Conservation (phyloP, 139 green algal species). For the Chlamydomonas asymmetrica region DNA sequence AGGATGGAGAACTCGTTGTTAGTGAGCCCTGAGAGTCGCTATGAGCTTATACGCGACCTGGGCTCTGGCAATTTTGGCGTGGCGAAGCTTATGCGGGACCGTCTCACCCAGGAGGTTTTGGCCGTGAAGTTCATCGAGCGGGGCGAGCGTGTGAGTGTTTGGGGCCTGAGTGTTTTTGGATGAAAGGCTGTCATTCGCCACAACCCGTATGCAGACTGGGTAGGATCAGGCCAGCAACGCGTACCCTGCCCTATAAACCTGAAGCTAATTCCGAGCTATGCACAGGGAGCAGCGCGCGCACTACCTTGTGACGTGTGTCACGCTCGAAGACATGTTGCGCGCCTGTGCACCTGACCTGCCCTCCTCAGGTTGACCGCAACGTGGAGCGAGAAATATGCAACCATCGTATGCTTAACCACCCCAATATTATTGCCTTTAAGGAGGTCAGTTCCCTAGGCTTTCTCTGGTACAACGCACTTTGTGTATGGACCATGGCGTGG, state of each 20-base stretch:
- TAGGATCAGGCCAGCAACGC: too few species aligned
- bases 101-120: conserved; percentile 43
- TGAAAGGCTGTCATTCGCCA: background rate
- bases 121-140: conserved; percentile 69
- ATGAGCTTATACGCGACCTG: conserved; percentile 62
- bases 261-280: background rate
- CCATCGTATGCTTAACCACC: conserved; percentile 89
- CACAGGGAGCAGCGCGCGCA: too few species aligned
- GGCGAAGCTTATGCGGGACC: conserved; percentile 68
- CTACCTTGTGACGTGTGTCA: too few species aligned
- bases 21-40: too few species aligned
- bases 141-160: conserved; percentile 33
- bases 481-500: too few species aligned
- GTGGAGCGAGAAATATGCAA: conserved; percentile 98
- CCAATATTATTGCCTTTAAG: conserved; percentile 97
- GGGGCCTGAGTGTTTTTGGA: background rate
- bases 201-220: background rate
- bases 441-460: too few species aligned
- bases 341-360: background rate
- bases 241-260: background rate
- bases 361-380: conserved; percentile 94
- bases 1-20: too few species aligned
- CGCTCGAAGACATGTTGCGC: too few species aligned
- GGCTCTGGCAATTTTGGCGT: conserved; percentile 95
- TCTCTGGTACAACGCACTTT: too few species aligned